Conservation (phyloP, 441 rosid genomes). For the Cnidoscolus chayamansa region DNA sequence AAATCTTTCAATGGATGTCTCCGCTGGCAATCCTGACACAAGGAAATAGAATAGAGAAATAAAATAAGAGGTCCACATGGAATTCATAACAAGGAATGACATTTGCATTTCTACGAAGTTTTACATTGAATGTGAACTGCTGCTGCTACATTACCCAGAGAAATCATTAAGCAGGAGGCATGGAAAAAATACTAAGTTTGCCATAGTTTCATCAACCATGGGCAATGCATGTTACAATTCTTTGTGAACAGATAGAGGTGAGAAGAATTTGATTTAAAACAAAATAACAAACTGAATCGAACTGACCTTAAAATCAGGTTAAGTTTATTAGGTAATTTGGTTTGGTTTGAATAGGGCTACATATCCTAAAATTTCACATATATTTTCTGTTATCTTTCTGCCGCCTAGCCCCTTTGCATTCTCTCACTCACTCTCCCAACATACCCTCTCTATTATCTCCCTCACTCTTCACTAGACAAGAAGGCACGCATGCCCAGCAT, state of each 20-base stretch:
- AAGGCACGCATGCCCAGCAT: too few species aligned
- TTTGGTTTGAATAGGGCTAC: too few species aligned
- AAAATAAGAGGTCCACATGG: slow-evolving; percentile 10
- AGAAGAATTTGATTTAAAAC: too few species aligned
- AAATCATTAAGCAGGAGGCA: neutral
- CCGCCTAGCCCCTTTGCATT: too few species aligned
- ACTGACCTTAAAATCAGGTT: too few species aligned
- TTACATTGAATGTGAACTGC: neutral
- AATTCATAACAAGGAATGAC: neutral
- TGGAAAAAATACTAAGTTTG: neutral
- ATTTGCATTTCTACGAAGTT: slow-evolving; percentile 4
- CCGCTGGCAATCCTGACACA: slow-evolving; percentile 84
- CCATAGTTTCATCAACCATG: neutral
- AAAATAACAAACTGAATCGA: too few species aligned
- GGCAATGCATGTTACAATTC: neutral
- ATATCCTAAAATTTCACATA: too few species aligned
- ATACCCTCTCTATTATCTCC: too few species aligned
- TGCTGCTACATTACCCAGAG: neutral
- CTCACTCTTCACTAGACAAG: too few species aligned
- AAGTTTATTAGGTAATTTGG: too few species aligned
- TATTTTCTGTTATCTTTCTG: too few species aligned
- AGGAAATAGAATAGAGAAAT: slow-evolving; percentile 7
- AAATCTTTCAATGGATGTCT: slow-evolving; percentile 76
- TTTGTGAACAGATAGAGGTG: neutral
- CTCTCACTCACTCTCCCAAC: too few species aligned